phyloP scores from a whole-genome alignment of 768 basidiomycete species.

The Auriscalpium microsporum region DNA sequence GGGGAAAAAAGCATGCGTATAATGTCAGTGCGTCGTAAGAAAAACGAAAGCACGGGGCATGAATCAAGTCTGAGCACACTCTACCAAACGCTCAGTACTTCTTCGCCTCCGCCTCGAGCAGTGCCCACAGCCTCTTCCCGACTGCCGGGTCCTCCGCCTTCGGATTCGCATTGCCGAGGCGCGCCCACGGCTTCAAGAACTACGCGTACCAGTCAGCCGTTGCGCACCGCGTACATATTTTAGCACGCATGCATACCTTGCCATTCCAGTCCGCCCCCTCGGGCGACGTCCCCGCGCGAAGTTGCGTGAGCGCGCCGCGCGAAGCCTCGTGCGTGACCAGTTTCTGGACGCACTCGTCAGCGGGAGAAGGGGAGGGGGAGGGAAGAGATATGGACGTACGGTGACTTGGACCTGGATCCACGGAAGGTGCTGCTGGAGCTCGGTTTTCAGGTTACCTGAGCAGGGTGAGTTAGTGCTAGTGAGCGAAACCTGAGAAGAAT shows the following conservation, averaged over 20 bases:
- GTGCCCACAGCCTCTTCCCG: conserved; percentile 22
- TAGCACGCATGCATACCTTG: conserved; percentile 23
- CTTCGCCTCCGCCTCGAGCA: conserved; percentile 21
- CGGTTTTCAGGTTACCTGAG: neutral
- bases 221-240: neutral
- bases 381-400: neutral
- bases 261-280: conserved; percentile 32
- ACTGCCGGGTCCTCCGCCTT: conserved; percentile 16
- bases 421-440: neutral
- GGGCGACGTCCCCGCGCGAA: conserved; percentile 36
- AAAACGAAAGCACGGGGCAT: too few relatives aligned
- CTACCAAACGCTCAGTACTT: too few relatives aligned
- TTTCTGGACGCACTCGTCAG: neutral
- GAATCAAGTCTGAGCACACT: too few relatives aligned
- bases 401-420: neutral
- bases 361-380: neutral
- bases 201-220: too few relatives aligned
- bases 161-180: conserved; percentile 11
- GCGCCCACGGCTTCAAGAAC: conserved; percentile 24
- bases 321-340: neutral
- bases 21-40: too few relatives aligned
- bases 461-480: neutral
- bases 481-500: neutral
- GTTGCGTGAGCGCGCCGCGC: conserved; percentile 34
- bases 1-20: too few relatives aligned